A percentile compares a stretch with the other conserved stretches of the same genome.
Conservation (phyloP, 1,284 basidiomycete species). For the Trichosporon asahii region DNA sequence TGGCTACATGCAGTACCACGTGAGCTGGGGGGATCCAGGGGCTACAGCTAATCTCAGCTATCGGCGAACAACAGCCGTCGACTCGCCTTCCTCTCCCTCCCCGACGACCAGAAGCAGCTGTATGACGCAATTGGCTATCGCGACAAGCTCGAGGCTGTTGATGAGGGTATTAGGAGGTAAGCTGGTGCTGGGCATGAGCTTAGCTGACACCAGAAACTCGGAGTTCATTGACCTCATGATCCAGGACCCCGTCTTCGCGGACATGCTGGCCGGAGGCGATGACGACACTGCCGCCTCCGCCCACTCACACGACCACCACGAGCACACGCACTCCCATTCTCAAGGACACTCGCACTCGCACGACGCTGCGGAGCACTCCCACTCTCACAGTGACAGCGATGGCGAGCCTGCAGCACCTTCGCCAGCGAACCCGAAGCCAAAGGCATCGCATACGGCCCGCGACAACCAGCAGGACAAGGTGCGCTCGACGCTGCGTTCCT, state of each 20-base stretch:
- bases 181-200: not conserved
- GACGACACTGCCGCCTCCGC: constrained; percentile 13
- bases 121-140: constrained; percentile 46
- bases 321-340: constrained; percentile 19
- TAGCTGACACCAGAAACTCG: constrained; percentile 36
- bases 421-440: constrained; percentile 3
- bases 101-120: constrained; percentile 37
- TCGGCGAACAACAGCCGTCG: constrained; percentile 49
- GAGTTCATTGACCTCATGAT: constrained; percentile 52
- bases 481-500: constrained; percentile 80
- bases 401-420: constrained; percentile 22
- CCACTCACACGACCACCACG: constrained; percentile 29
- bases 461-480: constrained; percentile 62
- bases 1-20: constrained; percentile 52
- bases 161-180: constrained; percentile 51
- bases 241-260: constrained; percentile 46
- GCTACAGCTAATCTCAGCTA: constrained; percentile 37
- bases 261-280: constrained; percentile 34
- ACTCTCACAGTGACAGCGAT: not conserved
- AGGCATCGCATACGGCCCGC: constrained; percentile 28
- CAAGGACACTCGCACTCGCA: not conserved
- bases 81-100: constrained; percentile 47
- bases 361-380: not conserved
- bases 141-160: constrained; percentile 51
- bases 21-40: no score